Evolutionary conservation across 345 rosid genomes (phyloP), one percentile per base, ranked within the genome.

Genomic region (Gossypium bickii): DNA sequence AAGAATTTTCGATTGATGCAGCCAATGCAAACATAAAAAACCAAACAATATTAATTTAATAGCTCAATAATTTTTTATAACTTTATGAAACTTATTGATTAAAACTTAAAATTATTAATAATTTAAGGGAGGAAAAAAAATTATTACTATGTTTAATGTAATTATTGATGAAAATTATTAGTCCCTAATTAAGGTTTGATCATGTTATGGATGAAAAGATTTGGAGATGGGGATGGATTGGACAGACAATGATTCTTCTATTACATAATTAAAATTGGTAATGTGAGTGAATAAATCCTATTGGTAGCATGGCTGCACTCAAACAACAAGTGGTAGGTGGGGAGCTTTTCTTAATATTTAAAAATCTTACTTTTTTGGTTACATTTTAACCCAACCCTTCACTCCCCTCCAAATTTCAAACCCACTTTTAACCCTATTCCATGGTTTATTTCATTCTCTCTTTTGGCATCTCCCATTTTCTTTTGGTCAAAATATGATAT

Each of bases 251-350:
- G 70, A 67, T 45, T 67, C 55, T 67, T 67, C 1, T 9, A 11
- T 34, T 15, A 34, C 9, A 34, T 15, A n/a, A 48, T 45, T 67
- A 67, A 74, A 74, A 29, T 18, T 62, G 76, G 0, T 3, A 51
- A 6, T 51, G n/a, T 15, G n/a, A 51, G 4, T 51, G 73, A 73
- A 27, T 1, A 49, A 71, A 80, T 71, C 83, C 77, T 53, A 89
- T 88, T 87, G 93, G 94, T 75, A 83, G 94, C 52, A 48, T 48
- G 52, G 13, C 17, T 48, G 15, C 52, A 48, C 52, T 11, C 16
- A 48, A 48, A 11, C 52, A 48, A 34, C 97, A 88, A 83, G 94
- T 89, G 94, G 88, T 77, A 17, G 87, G 80, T 53, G 6, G 10
- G 83, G 65, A 15, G 6, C 7, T 18, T 56, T 29, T 55, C 17